Percentiles rank a stretch among this genome's conserved stretches.
Evolutionary conservation across 2,329 filamentous ascomycete genomes (phyloP).

Genomic region (Calonectria pseudoreteaudii): DNA sequence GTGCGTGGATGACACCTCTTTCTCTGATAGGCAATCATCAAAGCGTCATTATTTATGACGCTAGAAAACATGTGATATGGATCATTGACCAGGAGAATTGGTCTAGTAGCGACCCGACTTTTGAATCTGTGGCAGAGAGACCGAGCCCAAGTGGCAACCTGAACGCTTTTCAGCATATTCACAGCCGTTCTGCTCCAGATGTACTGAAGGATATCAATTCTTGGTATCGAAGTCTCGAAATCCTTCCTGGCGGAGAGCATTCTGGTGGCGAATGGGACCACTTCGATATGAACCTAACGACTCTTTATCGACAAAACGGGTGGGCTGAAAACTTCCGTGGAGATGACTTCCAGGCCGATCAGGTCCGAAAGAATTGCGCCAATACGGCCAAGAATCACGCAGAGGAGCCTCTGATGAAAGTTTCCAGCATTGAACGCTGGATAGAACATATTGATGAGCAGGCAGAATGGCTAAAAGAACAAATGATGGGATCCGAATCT

Average conservation of each 20-base stretch:
- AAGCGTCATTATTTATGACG: slow-evolving; percentile 43
- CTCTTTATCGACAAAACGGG: neutral
- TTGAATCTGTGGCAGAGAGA: neutral
- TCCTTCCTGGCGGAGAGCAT: neutral
- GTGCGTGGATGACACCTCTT: slow-evolving; percentile 40
- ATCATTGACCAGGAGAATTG: neutral
- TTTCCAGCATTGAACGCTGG: neutral
- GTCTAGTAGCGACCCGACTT: neutral
- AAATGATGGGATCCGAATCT: neutral
- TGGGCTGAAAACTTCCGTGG: neutral
- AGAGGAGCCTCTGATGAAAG: neutral
- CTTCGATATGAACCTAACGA: neutral
- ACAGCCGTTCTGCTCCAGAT: neutral
- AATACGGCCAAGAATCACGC: neutral
- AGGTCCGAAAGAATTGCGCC: neutral
- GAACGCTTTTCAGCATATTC: neutral
- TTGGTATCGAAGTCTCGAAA: neutral
- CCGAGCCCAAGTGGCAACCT: neutral
- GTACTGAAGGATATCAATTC: neutral
- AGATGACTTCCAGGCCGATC: neutral
- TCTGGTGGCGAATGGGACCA: neutral
- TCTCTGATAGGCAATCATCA: slow-evolving; percentile 40
- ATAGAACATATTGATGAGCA: neutral
- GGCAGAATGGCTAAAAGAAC: neutral
- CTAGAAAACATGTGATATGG: slow-evolving; percentile 32